These are phyloP conservation scores for Solanum boliviense DNA, from an alignment of 257 asterid genomes.

Conservation along the genomic window DNA sequence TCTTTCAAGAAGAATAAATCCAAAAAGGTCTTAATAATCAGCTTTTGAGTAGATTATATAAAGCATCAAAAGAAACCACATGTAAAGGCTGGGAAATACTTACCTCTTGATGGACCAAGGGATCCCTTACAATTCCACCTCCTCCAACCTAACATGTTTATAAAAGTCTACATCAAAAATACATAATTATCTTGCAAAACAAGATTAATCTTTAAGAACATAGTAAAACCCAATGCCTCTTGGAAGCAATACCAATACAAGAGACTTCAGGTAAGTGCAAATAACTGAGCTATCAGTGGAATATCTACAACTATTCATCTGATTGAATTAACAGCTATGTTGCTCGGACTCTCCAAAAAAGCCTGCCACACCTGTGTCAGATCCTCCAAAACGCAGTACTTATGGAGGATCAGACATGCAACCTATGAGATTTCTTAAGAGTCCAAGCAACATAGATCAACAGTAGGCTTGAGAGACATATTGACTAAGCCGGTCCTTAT, in stretches of 20 bases:
- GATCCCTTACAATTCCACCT: slow-evolving; percentile 89
- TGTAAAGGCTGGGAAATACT: background rate
- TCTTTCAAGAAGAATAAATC: background rate
- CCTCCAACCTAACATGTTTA: slow-evolving; percentile 61
- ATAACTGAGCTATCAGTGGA: background rate
- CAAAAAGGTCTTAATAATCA: background rate
- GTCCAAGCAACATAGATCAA: background rate
- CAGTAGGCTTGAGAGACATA: background rate
- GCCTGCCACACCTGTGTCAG: background rate
- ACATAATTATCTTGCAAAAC: background rate
- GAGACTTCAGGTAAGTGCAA: background rate
- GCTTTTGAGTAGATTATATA: background rate
- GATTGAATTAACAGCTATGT: background rate
- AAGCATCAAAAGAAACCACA: background rate
- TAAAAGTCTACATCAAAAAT: background rate
- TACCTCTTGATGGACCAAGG: slow-evolving; percentile 80
- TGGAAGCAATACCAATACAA: background rate
- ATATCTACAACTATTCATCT: background rate
- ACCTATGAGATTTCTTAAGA: background rate
- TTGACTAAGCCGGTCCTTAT: background rate
- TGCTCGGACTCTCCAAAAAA: background rate
- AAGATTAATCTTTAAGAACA: background rate
- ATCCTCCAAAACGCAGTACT: background rate
- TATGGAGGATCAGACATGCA: background rate
- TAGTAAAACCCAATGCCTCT: background rate